phyloP scores from a whole-genome alignment of 2,329 filamentous ascomycete species.

The Trichoderma polysporum region DNA sequence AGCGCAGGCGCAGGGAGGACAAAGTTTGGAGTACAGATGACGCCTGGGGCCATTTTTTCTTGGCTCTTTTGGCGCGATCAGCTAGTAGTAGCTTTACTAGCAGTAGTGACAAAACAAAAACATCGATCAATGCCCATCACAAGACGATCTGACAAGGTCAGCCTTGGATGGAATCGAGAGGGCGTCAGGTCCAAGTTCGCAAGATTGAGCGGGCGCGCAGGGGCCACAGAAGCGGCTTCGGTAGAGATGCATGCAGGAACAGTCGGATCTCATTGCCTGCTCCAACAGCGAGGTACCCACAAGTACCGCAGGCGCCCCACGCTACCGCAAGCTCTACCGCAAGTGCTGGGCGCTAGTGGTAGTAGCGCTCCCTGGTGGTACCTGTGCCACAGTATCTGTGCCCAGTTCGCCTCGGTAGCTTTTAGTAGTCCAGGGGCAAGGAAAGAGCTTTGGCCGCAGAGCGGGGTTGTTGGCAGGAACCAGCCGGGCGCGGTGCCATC shows the following conservation, averaged over 20 bases:
- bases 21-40: background rate
- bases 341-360: background rate
- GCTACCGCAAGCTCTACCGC: slow-evolving; percentile 14
- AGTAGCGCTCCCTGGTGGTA: background rate
- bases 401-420: background rate
- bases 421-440: slow-evolving; percentile 10
- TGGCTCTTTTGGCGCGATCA: background rate
- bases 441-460: slow-evolving; percentile 7
- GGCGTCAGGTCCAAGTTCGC: background rate
- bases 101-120: no score
- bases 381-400: background rate
- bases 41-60: background rate
- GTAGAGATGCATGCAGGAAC: slow-evolving; percentile 24
- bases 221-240: slow-evolving; percentile 16
- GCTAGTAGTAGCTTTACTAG: background rate
- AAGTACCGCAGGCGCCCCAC: background rate
- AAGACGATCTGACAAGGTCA: background rate
- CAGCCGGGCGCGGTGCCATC: slow-evolving; percentile 19
- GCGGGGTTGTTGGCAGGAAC: slow-evolving; percentile 15
- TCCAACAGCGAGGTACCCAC: slow-evolving; percentile 3
- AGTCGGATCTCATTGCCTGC: slow-evolving; percentile 7
- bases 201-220: slow-evolving; percentile 7
- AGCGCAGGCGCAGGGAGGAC: background rate
- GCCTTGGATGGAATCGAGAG: background rate
- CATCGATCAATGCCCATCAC: background rate